A percentile compares a stretch with the other conserved stretches of the same genome.
These are phyloP conservation scores for Inga leiocalycina DNA, from an alignment of 306 rosid species.

Conservation along the genomic window DNA sequence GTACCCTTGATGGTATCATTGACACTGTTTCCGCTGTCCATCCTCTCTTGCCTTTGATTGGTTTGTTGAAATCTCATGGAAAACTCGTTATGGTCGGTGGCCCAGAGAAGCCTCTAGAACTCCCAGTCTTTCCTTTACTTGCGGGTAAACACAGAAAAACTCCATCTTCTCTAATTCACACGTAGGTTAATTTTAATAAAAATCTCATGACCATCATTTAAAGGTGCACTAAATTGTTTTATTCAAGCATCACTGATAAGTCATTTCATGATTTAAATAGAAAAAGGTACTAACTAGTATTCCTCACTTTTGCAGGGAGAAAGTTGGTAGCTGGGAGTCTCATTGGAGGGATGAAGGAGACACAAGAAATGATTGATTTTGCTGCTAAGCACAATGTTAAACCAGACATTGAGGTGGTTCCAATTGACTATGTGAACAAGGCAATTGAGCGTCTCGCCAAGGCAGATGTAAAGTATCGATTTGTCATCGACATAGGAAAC, in stretches of 20 bases:
- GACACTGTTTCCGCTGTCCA: constrained; percentile 49
- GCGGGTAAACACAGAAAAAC: constrained; percentile 11
- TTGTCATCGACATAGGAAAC: constrained; percentile 42
- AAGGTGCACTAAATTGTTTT: background rate
- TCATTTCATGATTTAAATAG: background rate
- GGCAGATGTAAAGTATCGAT: constrained; percentile 41
- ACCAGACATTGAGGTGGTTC: constrained; percentile 39
- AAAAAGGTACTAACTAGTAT: background rate
- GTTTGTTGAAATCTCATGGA: constrained; percentile 38
- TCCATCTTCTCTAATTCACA: background rate
- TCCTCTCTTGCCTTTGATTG: constrained; percentile 35
- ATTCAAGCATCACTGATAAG: background rate
- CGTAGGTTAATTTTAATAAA: background rate
- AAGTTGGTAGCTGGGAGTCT: constrained; percentile 49
- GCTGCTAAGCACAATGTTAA: constrained; percentile 33
- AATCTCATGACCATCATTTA: background rate
- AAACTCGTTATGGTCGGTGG: constrained; percentile 46
- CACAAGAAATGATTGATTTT: constrained; percentile 52
- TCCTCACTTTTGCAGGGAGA: constrained; percentile 36
- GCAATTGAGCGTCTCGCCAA: constrained; percentile 41
- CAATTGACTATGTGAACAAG: constrained; percentile 38
- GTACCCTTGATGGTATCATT: constrained; percentile 49
- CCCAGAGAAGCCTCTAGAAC: constrained; percentile 39
- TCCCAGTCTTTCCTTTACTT: constrained; percentile 30
- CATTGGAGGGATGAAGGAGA: constrained; percentile 60